These are phyloP conservation scores for Arabidopsis hybrid DNA, from an alignment of 441 rosid genomes.

Conservation along the genomic window DNA sequence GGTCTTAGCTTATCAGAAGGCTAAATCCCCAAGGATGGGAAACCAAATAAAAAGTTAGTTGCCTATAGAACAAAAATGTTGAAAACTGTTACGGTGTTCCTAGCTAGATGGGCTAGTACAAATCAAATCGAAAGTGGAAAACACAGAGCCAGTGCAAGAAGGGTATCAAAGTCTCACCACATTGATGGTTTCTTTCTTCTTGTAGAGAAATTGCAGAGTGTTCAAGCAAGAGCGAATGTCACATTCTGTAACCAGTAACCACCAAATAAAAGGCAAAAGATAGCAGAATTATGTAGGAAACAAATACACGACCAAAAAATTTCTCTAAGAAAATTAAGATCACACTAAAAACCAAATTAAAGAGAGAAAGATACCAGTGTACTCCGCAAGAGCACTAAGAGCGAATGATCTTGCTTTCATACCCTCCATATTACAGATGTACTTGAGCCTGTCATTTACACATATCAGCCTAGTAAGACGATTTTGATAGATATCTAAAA, in stretches of 20 bases:
- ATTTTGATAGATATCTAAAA: conserved; percentile 2
- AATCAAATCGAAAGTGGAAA: conserved; percentile 16
- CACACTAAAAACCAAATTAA: conserved; percentile 24
- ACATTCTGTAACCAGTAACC: conserved; percentile 71
- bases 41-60: not conserved
- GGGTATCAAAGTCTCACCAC: conserved; percentile 61
- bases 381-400: conserved; percentile 86
- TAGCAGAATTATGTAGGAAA: conserved; percentile 27
- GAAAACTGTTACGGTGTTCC: not conserved
- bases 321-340: conserved; percentile 19
- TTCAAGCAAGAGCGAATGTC: conserved; percentile 96
- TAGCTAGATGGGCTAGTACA: conserved; percentile 4
- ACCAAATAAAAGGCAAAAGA: conserved; percentile 38
- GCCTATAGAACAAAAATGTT: conserved; percentile 12
- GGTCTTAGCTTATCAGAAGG: conserved; percentile 20
- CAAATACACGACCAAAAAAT: conserved; percentile 1
- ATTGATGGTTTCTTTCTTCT: conserved; percentile 83
- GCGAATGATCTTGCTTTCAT: conserved; percentile 87
- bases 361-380: conserved; percentile 69
- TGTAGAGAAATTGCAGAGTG: conserved; percentile 97
- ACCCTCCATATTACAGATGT: conserved; percentile 88
- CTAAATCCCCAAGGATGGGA: conserved; percentile 10
- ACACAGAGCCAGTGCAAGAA: conserved; percentile 20
- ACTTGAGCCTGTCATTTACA: conserved; percentile 71
- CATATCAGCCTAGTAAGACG: conserved; percentile 29